These are phyloP conservation scores for Calonectria crousiana DNA, from an alignment of 2,329 filamentous ascomycete genomes.

Conservation along the genomic window DNA sequence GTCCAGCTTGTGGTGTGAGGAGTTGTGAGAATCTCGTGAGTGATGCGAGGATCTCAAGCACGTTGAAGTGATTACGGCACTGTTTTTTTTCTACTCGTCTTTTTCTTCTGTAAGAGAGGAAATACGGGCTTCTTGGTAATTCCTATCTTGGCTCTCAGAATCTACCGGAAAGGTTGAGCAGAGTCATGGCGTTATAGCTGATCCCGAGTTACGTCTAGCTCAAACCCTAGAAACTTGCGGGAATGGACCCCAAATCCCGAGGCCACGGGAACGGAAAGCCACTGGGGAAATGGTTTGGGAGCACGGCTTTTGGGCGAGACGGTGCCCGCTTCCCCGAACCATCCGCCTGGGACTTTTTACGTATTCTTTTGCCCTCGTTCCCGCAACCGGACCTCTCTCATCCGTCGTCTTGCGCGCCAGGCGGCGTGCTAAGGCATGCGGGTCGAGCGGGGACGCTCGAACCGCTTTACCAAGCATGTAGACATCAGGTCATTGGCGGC, in stretches of 20 bases:
- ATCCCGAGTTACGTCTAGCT: not conserved
- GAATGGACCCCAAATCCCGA: constrained; percentile 7
- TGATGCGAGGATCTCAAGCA: not conserved
- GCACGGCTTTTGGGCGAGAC: not conserved
- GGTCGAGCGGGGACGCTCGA: not conserved
- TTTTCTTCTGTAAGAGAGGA: not conserved
- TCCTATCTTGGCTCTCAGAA: not conserved
- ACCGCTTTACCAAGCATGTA: not conserved
- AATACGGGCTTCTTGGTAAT: not conserved
- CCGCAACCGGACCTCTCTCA: not conserved
- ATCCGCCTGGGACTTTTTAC: constrained; percentile 24
- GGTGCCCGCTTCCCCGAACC: constrained; percentile 24
- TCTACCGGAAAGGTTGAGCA: not conserved
- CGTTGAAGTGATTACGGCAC: not conserved
- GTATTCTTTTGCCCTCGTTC: not conserved
- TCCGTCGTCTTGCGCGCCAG: not conserved
- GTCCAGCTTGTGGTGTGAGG: not conserved
- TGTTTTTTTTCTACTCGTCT: not conserved
- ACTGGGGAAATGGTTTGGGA: not conserved
- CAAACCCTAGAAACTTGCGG: not conserved
- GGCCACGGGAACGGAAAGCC: constrained; percentile 12
- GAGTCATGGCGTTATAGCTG: not conserved
- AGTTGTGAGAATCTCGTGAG: not conserved
- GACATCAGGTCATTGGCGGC: constrained; percentile 12
- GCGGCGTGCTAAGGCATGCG: not conserved